Conservation (phyloP, 164 flowering plant genomes). For the Houttuynia cordata region DNA sequence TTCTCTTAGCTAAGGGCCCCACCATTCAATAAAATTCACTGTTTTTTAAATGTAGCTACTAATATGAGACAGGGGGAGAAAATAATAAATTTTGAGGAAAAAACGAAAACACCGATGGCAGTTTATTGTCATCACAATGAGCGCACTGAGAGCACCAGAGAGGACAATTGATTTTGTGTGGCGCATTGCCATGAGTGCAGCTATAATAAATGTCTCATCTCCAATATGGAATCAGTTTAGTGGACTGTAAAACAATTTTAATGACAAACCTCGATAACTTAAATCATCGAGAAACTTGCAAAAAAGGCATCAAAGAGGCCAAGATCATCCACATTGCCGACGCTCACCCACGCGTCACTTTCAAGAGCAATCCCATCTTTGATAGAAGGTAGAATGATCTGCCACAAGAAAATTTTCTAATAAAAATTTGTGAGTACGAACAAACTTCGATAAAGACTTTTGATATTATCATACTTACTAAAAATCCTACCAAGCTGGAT, state of each 20-base stretch:
- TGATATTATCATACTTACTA: too few relatives aligned
- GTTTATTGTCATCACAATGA: conserved; percentile 96
- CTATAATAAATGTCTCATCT: too few relatives aligned
- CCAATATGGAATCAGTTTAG: conserved; percentile 55
- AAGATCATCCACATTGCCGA: conserved; percentile 24
- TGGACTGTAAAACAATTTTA: neutral
- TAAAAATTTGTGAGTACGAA: neutral
- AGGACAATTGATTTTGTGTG: conserved; percentile 94
- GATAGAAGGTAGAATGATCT: conserved; percentile 32
- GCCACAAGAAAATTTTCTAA: conserved; percentile 12
- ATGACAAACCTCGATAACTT: conserved; percentile 79
- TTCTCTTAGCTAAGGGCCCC: too few relatives aligned
- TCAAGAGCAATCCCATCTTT: conserved; percentile 19
- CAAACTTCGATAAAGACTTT: neutral
- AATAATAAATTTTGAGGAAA: too few relatives aligned
- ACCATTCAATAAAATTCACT: too few relatives aligned
- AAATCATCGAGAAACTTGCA: conserved; percentile 84
- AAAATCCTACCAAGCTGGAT: too few relatives aligned
- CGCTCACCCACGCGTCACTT: conserved; percentile 20
- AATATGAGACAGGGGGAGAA: too few relatives aligned
- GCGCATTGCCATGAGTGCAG: conserved; percentile 99
- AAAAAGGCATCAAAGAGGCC: too few relatives aligned
- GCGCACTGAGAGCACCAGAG: conserved; percentile 88
- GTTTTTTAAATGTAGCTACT: too few relatives aligned
- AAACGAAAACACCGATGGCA: too few relatives aligned